These are phyloP conservation scores for Tolypocladium capitatum DNA, from an alignment of 2,329 filamentous ascomycete genomes.

Conservation along the genomic window DNA sequence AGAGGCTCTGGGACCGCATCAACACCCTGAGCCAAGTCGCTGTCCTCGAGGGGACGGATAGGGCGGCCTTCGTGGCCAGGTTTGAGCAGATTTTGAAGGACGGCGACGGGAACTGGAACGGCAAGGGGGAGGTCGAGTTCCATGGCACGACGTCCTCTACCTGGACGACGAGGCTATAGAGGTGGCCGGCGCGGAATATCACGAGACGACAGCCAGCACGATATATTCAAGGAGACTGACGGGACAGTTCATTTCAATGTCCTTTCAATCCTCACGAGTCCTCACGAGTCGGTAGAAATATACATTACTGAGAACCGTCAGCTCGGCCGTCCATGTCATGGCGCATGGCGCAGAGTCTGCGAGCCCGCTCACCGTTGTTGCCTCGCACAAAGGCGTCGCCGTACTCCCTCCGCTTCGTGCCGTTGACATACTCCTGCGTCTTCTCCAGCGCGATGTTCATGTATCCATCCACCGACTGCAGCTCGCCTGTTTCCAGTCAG, in stretches of 20 bases:
- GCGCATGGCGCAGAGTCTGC: not conserved
- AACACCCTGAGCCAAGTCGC: slow-evolving; percentile 56
- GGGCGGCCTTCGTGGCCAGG: slow-evolving; percentile 31
- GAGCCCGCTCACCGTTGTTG: slow-evolving; percentile 65
- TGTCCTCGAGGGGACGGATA: slow-evolving; percentile 37
- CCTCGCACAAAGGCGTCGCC: slow-evolving; percentile 92
- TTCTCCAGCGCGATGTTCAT: slow-evolving; percentile 99
- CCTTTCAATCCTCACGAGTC: slow-evolving; percentile 28
- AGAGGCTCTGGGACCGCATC: slow-evolving; percentile 51
- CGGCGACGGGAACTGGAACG: slow-evolving; percentile 43
- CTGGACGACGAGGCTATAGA: slow-evolving; percentile 42
- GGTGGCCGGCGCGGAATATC: too few species aligned
- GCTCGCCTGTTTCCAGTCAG: slow-evolving; percentile 49
- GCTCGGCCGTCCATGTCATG: not conserved
- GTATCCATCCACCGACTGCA: slow-evolving; percentile 95
- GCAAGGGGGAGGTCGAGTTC: slow-evolving; percentile 46
- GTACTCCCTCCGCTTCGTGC: slow-evolving; percentile 67
- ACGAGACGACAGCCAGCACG: too few species aligned
- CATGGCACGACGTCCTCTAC: slow-evolving; percentile 51
- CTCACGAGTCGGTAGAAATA: slow-evolving; percentile 48
- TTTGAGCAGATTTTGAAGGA: slow-evolving; percentile 41
- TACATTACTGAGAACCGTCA: slow-evolving; percentile 45
- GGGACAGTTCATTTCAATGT: not conserved
- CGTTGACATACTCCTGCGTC: slow-evolving; percentile 83
- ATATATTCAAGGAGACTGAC: not conserved